A percentile compares a stretch with the other conserved stretches of the same genome.
Evolutionary conservation across 805 yeast species (phyloP).

Genomic region (Maudiozyma bulderi): DNA sequence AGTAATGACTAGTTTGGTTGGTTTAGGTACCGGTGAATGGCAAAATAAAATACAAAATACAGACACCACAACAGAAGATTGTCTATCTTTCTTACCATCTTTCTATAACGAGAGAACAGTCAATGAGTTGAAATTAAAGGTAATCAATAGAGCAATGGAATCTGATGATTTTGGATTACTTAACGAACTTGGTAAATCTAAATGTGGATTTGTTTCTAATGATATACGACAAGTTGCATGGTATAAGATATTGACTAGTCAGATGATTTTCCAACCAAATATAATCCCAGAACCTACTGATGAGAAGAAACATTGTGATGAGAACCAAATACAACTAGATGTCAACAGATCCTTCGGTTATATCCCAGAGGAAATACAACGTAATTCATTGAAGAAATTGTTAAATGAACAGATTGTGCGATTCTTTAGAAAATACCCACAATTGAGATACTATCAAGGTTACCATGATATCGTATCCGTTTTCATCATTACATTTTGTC

Average conservation of each 20-base stretch:
- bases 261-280: constrained; percentile 4
- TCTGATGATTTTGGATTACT: constrained; percentile 9
- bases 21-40: background rate
- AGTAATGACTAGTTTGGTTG: background rate
- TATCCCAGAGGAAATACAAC: constrained; percentile 13
- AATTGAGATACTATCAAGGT: constrained; percentile 79
- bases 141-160: constrained; percentile 11
- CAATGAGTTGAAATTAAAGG: constrained; percentile 1
- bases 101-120: background rate
- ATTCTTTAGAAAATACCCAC: constrained; percentile 52
- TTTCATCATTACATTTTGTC: constrained; percentile 43
- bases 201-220: constrained; percentile 20
- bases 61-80: background rate
- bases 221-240: constrained; percentile 15
- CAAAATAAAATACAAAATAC: background rate
- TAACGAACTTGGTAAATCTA: constrained; percentile 14
- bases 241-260: constrained; percentile 24
- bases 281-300: background rate
- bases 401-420: constrained; percentile 36
- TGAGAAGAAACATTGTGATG: constrained; percentile 46
- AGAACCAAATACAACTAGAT: constrained; percentile 71
- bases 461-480: constrained; percentile 79
- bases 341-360: constrained; percentile 58
- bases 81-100: constrained; percentile 1
- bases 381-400: constrained; percentile 12